These are phyloP conservation scores for Botrytis galanthina DNA, from an alignment of 2,329 filamentous ascomycete species.

Conservation along the genomic window DNA sequence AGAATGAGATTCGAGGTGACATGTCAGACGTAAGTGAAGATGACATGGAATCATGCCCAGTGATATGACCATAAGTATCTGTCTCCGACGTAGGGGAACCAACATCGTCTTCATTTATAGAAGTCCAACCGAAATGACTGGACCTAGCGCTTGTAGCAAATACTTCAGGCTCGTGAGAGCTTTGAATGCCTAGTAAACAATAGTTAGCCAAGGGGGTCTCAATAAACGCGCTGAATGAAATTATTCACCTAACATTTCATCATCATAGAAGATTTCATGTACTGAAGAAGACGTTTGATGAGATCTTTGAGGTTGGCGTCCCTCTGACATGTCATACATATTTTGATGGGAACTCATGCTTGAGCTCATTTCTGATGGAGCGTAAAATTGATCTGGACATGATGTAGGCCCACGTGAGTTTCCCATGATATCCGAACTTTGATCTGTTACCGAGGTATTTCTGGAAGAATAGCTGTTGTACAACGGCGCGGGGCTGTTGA, in stretches of 20 bases:
- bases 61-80: conserved; percentile 35
- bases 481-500: conserved; percentile 55
- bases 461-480: conserved; percentile 53
- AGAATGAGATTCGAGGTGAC: conserved; percentile 77
- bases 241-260: conserved; percentile 42
- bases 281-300: conserved; percentile 34
- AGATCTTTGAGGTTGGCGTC: conserved; percentile 35
- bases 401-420: conserved; percentile 56
- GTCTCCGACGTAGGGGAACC: conserved; percentile 34
- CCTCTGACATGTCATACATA: conserved; percentile 48
- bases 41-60: conserved; percentile 48
- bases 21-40: conserved; percentile 56
- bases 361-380: conserved; percentile 59
- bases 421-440: conserved; percentile 56
- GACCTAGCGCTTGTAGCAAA: conserved; percentile 37
- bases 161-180: conserved; percentile 32
- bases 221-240: conserved; percentile 21
- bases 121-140: conserved; percentile 37
- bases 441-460: conserved; percentile 52
- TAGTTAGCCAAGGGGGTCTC: conserved; percentile 19
- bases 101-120: conserved; percentile 38
- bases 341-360: conserved; percentile 60
- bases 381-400: conserved; percentile 59
- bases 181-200: conserved; percentile 28
- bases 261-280: conserved; percentile 40